Evolutionary conservation across 441 rosid genomes (phyloP).

Genomic region (Corymbia citriodora): DNA sequence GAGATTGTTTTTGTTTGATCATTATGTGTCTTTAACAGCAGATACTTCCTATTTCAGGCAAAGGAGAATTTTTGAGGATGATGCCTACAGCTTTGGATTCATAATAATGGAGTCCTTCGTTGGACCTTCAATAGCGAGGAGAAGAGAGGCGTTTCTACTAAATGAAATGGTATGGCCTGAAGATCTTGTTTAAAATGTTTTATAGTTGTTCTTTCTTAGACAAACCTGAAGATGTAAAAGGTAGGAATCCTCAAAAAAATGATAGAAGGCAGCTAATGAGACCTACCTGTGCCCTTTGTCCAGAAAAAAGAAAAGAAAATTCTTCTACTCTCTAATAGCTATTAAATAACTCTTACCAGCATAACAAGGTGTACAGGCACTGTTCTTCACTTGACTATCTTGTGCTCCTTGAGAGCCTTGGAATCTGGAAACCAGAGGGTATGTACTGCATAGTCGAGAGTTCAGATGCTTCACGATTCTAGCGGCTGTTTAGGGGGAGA

Average conservation of each 20-base stretch:
- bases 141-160: slow-evolving; percentile 20
- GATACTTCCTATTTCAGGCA: slow-evolving; percentile 28
- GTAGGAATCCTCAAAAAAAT: not conserved
- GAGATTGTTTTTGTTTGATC: not conserved
- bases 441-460: not conserved
- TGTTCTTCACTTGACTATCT: not conserved
- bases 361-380: not conserved
- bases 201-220: not conserved
- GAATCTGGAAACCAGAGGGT: not conserved
- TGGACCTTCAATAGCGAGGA: slow-evolving; percentile 24
- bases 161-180: slow-evolving; percentile 31
- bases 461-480: not conserved
- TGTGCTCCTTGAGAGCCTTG: not conserved
- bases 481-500: not conserved
- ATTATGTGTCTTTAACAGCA: not conserved
- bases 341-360: not conserved
- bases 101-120: slow-evolving; percentile 37
- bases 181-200: not conserved
- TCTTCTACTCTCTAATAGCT: not conserved
- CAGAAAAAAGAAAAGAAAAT: not conserved
- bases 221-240: not conserved
- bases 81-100: slow-evolving; percentile 46
- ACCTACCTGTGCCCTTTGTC: not conserved
- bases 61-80: slow-evolving; percentile 40
- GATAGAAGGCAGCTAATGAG: not conserved